Base-by-base conservation (phyloP, 1,284 basidiomycete species). In the Irpex lacteus region DNA sequence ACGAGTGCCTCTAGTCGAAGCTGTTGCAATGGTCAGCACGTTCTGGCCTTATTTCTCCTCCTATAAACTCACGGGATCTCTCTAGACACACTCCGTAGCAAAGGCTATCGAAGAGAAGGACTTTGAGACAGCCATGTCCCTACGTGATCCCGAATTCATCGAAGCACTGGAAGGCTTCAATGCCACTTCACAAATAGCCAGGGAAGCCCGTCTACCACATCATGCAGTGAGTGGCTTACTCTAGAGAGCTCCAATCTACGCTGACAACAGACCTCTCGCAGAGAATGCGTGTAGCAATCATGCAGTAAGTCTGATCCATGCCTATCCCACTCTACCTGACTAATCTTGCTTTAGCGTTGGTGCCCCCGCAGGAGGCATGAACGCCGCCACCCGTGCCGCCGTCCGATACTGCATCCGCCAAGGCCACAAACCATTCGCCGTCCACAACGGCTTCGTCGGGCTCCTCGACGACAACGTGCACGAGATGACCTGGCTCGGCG, bases 331-430 rank as follows among this genome's bases (percentile, higher is more conserved):
- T 19, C 62, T 54, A 47, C 0, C 50, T 2, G 52, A 47, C 49
- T 40, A 6, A 40, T 11, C 40, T 47, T 59, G 36, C 59, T 60
- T 8, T 63, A 96, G 94, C 72, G 90, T 97, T 72, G 97, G 97
- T 66, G 98, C 98, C 0, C 97, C 98, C 2, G 96, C 97, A 3
- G 96, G 97, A 63, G 97, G 98, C 9, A 98, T 99, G 95, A 98
- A 99, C 74, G 96, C 96, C 1, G 97, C 97, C 0, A 98, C 96
- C 0, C 90, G 97, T 55, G 91, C 96, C 38, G 95, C 95, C 1
- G 95, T 94, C 5, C 91, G 97, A 15, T 98, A 95, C 81, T 98
- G 96, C 75, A 81, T 97, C 67, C 88, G 89, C 65, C 92, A 95
- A 72, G 97, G 98, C 0, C 97, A 99, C 77, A 92, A 86, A 19